phyloP scores from a whole-genome alignment of 306 rosid species.

The Glycine soja region DNA sequence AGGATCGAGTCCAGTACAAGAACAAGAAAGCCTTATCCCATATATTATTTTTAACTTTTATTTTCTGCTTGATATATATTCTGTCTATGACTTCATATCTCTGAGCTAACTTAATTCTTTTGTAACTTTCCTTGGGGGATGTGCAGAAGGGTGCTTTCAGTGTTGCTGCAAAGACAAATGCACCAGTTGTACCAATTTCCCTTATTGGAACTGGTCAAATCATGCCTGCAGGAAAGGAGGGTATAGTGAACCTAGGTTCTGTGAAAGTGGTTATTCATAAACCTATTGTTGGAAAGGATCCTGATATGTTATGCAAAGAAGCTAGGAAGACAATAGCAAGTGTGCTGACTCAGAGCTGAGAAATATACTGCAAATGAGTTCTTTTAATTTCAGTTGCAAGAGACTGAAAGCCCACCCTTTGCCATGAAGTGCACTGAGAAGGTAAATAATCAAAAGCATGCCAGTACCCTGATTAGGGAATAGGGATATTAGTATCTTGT shows the following conservation, averaged over 20 bases:
- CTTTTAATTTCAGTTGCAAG: constrained; percentile 44
- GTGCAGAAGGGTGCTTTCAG: constrained; percentile 97
- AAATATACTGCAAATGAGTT: constrained; percentile 35
- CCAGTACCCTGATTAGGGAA: neutral
- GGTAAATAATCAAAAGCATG: constrained; percentile 36
- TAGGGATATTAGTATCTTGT: constrained; percentile 29
- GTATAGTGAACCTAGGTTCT: constrained; percentile 69
- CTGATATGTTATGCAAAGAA: constrained; percentile 67
- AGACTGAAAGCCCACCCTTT: constrained; percentile 27
- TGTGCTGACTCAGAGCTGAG: constrained; percentile 62
- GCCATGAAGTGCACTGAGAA: constrained; percentile 34
- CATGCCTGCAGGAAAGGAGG: constrained; percentile 93
- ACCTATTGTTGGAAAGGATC: constrained; percentile 68
- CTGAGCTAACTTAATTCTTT: constrained; percentile 23
- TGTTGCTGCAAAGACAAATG: constrained; percentile 78
- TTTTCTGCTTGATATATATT: too few species aligned
- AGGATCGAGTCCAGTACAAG: too few species aligned
- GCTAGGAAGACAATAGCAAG: constrained; percentile 72
- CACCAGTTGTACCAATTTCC: constrained; percentile 88
- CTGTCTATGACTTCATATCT: neutral
- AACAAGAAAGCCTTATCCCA: too few species aligned
- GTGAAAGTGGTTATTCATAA: constrained; percentile 85
- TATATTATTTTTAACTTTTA: too few species aligned
- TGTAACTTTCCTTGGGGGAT: constrained; percentile 45
- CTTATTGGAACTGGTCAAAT: constrained; percentile 88